phyloP scores from a whole-genome alignment of 768 basidiomycete species.

The Suillus decipiens region DNA sequence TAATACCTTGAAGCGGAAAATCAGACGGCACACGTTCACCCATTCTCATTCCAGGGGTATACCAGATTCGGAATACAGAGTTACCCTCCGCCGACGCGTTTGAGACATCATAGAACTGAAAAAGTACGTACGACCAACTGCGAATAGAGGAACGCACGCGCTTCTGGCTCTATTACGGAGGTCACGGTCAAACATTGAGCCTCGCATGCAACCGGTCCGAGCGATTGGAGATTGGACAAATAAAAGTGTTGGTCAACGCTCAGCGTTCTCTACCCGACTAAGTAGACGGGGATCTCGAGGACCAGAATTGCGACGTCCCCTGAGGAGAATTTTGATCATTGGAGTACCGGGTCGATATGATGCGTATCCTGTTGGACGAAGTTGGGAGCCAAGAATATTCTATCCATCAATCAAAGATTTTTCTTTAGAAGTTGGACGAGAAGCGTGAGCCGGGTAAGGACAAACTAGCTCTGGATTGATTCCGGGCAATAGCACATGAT shows the following conservation, averaged over 20 bases:
- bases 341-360: neutral
- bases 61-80: neutral
- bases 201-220: neutral
- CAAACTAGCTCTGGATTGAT: neutral
- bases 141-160: neutral
- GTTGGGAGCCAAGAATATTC: neutral
- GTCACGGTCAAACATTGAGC: neutral
- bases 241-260: neutral
- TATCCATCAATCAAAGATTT: neutral
- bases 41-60: neutral
- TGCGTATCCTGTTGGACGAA: neutral
- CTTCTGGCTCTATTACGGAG: neutral
- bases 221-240: slow-evolving; percentile 1
- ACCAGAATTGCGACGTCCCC: neutral
- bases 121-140: neutral
- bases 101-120: neutral
- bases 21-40: neutral
- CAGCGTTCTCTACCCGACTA: neutral
- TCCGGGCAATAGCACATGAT: neutral
- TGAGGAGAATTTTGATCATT: neutral
- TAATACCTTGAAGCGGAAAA: neutral
- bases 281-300: neutral
- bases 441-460: slow-evolving; percentile 1
- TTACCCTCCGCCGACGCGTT: neutral
- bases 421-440: neutral